Base-by-base conservation (phyloP, 345 rosid genomes). In the Rhodamnia argentea region DNA sequence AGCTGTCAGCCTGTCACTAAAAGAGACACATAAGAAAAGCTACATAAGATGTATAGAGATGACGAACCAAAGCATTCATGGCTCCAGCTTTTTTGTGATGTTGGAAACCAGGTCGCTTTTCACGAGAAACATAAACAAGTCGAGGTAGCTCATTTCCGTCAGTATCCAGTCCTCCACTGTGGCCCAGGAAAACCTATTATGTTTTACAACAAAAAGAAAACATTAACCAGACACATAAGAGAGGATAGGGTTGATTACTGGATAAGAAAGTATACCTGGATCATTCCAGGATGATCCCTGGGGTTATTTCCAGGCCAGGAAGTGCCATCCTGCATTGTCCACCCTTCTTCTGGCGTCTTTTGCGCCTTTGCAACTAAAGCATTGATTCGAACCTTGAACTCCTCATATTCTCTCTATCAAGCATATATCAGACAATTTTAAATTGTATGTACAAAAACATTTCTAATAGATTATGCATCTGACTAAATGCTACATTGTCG, bases 271-370 rank as follows among this genome's bases (percentile, higher is more conserved):
- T 55, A 81, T 88, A 93, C 98, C 96, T 94, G 99, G 59, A 95
- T 97, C 99, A 97, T 98, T 92, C 99, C 99, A 53, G 99, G 99
- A 89, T 98, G 99, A 90, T 98, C 99, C 89, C 99, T 93, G 50
- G 99, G 89, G 91, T 98, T 98, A 90, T 98, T 98, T 88, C 99
- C 99, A 85, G 99, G 99, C 99, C 99, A 98, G 10, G 99, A 92
- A 87, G 99, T 98, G 82, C 99, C 99, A 92, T 98, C 99, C 91
- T 98, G 99, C 99, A 98, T 98, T 23, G 99, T 98, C 99, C 99
- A 98, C 83, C 99, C 99, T 93, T 98, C 99, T 93, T 98, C 99
- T 52, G 99, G 99, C 94, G 93, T 88, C 91, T 98, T 98, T 85
- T 96, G 99, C 85, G 99, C 99, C 90, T 98, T 98, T 83, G 96